Evolutionary conservation across 192 early-diverging fungal species (phyloP).

Genomic region (Ambispora gerdemannii): DNA sequence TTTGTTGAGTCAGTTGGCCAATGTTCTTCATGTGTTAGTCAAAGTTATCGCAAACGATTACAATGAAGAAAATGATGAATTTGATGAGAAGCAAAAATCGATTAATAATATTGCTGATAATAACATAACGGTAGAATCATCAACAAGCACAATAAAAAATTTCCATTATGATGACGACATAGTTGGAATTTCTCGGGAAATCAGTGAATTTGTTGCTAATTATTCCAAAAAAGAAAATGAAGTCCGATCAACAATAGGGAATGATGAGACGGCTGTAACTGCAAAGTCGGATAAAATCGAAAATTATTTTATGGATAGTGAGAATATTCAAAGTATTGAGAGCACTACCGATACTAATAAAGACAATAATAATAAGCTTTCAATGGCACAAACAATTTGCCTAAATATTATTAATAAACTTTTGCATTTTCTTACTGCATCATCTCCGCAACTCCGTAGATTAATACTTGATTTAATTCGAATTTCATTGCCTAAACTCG

Average conservation of each 20-base stretch:
- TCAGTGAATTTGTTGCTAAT: slow-evolving; percentile 23
- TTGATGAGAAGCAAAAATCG: not conserved
- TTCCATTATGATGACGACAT: slow-evolving; percentile 23
- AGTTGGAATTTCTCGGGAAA: slow-evolving; percentile 30
- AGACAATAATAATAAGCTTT: slow-evolving; percentile 27
- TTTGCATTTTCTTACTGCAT: slow-evolving; percentile 48
- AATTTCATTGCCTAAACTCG: slow-evolving; percentile 38
- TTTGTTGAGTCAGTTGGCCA: slow-evolving; percentile 39
- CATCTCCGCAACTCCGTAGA: slow-evolving; percentile 44
- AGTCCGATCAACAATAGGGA: too few relatives aligned
- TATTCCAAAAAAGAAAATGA: slow-evolving; percentile 30
- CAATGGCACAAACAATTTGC: slow-evolving; percentile 42
- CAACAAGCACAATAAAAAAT: too few relatives aligned
- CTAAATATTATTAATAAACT: slow-evolving; percentile 49
- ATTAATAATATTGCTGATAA: not conserved
- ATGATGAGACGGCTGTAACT: slow-evolving; percentile 13
- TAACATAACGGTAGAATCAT: not conserved
- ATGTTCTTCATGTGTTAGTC: slow-evolving; percentile 28
- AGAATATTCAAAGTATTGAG: not conserved
- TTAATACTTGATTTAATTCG: slow-evolving; percentile 42
- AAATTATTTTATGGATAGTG: slow-evolving; percentile 5
- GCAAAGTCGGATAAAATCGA: not conserved
- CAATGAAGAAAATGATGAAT: slow-evolving; percentile 21
- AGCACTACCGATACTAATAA: slow-evolving; percentile 9
- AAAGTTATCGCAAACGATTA: slow-evolving; percentile 13